Evolutionary conservation across 1,139 yeast genomes (phyloP).

Genomic region (Candida smagusa): DNA sequence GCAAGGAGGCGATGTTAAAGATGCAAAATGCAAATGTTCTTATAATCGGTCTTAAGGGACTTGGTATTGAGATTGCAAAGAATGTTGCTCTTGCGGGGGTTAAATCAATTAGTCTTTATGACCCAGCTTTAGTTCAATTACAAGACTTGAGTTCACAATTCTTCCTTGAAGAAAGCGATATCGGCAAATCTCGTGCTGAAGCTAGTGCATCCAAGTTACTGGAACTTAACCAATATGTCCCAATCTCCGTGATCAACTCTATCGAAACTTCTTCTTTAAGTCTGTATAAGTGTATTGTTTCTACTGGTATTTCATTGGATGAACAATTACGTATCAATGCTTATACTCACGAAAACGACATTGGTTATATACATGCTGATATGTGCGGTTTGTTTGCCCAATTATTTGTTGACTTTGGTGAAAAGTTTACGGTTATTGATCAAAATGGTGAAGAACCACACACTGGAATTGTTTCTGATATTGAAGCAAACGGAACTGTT

Average conservation of each 20-base stretch:
- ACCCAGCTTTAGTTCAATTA: constrained; percentile 65
- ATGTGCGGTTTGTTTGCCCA: constrained; percentile 86
- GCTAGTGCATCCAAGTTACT: constrained; percentile 65
- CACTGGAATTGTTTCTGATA: constrained; percentile 82
- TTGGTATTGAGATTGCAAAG: constrained; percentile 95
- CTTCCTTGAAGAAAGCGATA: constrained; percentile 60
- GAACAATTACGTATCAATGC: constrained; percentile 74
- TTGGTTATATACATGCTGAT: constrained; percentile 80
- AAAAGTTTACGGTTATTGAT: constrained; percentile 74
- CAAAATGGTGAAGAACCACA: constrained; percentile 91
- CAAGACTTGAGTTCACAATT: constrained; percentile 86
- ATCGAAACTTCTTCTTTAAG: constrained; percentile 46
- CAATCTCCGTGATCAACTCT: constrained; percentile 65
- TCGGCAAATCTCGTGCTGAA: constrained; percentile 76
- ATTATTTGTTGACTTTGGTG: constrained; percentile 88
- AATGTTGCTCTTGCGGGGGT: constrained; percentile 97
- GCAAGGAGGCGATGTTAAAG: constrained; percentile 95
- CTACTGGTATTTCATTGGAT: constrained; percentile 72
- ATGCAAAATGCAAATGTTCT: constrained; percentile 92
- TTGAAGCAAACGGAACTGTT: constrained; percentile 86
- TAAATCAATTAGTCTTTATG: constrained; percentile 84
- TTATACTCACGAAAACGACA: constrained; percentile 67
- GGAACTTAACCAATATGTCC: constrained; percentile 88
- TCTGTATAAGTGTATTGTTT: constrained; percentile 75
- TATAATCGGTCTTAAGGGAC: constrained; percentile 82